These are phyloP conservation scores for Pleurotus eryngii DNA, from an alignment of 768 basidiomycete species.

Conservation along the genomic window DNA sequence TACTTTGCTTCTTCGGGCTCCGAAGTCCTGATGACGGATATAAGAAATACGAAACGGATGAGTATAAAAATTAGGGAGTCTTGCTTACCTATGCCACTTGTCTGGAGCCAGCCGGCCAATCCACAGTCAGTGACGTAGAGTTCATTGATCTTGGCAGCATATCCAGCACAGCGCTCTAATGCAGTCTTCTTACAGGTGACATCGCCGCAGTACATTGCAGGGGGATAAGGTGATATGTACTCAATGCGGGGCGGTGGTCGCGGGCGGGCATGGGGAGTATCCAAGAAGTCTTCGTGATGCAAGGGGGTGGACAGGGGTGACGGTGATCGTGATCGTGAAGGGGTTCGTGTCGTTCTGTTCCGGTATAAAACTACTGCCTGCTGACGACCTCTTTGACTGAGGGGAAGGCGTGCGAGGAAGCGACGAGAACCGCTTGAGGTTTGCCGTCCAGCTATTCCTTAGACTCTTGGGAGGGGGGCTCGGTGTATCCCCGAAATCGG, in stretches of 20 bases:
- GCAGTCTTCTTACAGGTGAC: constrained; percentile 51
- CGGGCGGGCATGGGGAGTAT: constrained; percentile 7
- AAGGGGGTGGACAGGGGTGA: constrained; percentile 13
- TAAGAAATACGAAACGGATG: constrained; percentile 2
- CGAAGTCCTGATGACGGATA: constrained; percentile 15
- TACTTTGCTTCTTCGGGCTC: constrained; percentile 27
- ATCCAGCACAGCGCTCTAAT: constrained; percentile 67
- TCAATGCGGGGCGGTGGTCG: constrained; percentile 22
- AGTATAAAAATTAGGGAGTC: background rate
- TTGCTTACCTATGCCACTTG: constrained; percentile 51
- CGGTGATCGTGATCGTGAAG: constrained; percentile 32
- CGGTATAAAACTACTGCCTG: constrained; percentile 18
- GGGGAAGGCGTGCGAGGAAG: constrained; percentile 67
- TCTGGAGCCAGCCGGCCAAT: constrained; percentile 69
- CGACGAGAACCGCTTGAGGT: constrained; percentile 49
- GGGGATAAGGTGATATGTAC: constrained; percentile 41
- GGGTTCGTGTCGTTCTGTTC: constrained; percentile 31
- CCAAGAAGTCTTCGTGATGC: background rate
- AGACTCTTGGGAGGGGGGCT: constrained; percentile 51
- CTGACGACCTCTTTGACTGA: constrained; percentile 37
- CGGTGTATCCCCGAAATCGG: constrained; percentile 27
- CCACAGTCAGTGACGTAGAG: constrained; percentile 74
- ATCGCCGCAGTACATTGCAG: constrained; percentile 71
- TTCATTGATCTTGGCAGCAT: constrained; percentile 83
- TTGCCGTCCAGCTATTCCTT: constrained; percentile 42